A percentile compares a stretch with the other conserved stretches of the same genome.
phyloP scores from a whole-genome alignment of 2,329 filamentous ascomycete genomes.

The Botrytis pseudocinerea region DNA sequence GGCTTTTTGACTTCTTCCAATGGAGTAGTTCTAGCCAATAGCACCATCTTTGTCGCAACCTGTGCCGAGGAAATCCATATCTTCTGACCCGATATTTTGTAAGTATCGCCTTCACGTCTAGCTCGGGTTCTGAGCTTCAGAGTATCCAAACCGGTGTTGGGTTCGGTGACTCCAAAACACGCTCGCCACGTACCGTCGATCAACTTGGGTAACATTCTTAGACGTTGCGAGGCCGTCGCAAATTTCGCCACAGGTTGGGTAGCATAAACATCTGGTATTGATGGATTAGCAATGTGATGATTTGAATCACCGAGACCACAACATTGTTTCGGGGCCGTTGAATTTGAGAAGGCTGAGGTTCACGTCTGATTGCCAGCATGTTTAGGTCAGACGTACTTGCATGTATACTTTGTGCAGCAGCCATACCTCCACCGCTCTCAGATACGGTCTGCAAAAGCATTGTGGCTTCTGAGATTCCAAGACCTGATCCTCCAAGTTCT shows the following conservation, averaged over 20 bases:
- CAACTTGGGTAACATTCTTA: slow-evolving; percentile 66
- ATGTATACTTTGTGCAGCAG: slow-evolving; percentile 63
- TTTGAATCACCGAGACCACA: neutral
- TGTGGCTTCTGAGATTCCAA: slow-evolving; percentile 78
- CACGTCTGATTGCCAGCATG: neutral
- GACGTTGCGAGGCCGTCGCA: slow-evolving; percentile 63
- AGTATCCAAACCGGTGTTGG: slow-evolving; percentile 77
- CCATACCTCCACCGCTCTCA: slow-evolving; percentile 77
- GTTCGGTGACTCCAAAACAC: slow-evolving; percentile 86
- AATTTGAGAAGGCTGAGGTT: neutral
- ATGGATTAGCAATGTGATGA: neutral
- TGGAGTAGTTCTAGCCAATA: slow-evolving; percentile 74
- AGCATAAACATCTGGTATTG: slow-evolving; percentile 60
- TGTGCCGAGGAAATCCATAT: slow-evolving; percentile 89
- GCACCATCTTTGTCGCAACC: slow-evolving; percentile 79
- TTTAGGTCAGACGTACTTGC: slow-evolving; percentile 44
- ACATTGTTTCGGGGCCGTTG: neutral
- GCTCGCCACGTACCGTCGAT: slow-evolving; percentile 70
- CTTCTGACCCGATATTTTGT: slow-evolving; percentile 74
- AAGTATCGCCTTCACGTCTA: slow-evolving; percentile 58
- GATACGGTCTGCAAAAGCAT: slow-evolving; percentile 86
- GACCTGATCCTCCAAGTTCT: slow-evolving; percentile 68
- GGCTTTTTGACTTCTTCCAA: slow-evolving; percentile 66
- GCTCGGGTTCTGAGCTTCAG: slow-evolving; percentile 68
- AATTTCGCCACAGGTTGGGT: slow-evolving; percentile 76